Conservation (phyloP, 345 rosid genomes). For the Balakata baccata region DNA sequence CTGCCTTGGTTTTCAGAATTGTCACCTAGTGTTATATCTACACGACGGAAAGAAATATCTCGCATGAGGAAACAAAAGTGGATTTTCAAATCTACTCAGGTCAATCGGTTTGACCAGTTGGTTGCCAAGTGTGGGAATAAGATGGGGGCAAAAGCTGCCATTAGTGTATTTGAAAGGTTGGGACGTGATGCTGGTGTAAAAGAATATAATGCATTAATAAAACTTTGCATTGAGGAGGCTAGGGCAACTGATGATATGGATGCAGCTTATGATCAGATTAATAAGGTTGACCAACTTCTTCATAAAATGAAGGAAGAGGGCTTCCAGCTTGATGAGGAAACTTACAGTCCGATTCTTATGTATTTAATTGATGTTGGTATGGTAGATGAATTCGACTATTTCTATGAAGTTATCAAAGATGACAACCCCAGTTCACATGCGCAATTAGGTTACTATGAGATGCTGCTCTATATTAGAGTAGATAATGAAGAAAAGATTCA, state of each 20-base stretch:
- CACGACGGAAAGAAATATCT: conserved; percentile 41
- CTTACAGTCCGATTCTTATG: conserved; percentile 62
- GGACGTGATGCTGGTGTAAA: conserved; percentile 60
- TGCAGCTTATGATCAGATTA: conserved; percentile 41
- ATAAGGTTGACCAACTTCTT: conserved; percentile 41
- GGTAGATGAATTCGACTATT: conserved; percentile 56
- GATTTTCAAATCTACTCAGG: conserved; percentile 36
- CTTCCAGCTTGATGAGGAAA: conserved; percentile 50
- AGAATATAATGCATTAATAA: conserved; percentile 59
- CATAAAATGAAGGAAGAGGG: conserved; percentile 67
- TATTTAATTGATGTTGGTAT: conserved; percentile 62
- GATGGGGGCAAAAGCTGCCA: conserved; percentile 49
- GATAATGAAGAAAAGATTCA: conserved; percentile 51
- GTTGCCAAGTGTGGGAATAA: conserved; percentile 38
- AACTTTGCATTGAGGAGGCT: conserved; percentile 49
- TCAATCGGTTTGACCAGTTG: conserved; percentile 34
- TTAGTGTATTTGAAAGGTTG: conserved; percentile 46
- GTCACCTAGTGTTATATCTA: conserved; percentile 18
- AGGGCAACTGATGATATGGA: conserved; percentile 41
- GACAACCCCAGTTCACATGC: conserved; percentile 33
- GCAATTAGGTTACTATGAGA: conserved; percentile 78
- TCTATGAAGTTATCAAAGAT: conserved; percentile 40
- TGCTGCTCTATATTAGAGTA: conserved; percentile 58
- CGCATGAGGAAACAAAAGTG: conserved; percentile 62
- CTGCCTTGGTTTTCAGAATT: conserved; percentile 40